Conservation (phyloP, 2,329 filamentous ascomycete species). For the Colletotrichum sansevieriae region DNA sequence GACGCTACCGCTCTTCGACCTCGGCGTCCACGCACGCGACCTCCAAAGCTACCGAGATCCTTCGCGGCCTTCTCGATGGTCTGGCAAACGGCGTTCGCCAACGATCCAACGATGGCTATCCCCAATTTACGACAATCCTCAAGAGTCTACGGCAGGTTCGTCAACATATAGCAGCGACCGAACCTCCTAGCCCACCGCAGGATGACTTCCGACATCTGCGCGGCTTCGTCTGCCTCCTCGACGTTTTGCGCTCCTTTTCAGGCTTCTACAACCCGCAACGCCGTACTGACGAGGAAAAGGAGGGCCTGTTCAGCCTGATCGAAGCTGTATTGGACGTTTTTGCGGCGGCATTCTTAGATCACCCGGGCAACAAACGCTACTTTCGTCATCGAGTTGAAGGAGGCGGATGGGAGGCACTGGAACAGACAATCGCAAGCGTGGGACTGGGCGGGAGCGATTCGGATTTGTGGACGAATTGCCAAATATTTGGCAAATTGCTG, state of each 20-base stretch:
- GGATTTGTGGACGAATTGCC: conserved; percentile 76
- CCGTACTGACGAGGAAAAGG: conserved; percentile 72
- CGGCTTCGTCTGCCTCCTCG: conserved; percentile 82
- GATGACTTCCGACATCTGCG: conserved; percentile 86
- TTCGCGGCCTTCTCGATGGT: conserved; percentile 66
- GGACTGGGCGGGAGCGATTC: conserved; percentile 74
- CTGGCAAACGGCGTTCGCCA: conserved; percentile 53
- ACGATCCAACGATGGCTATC: conserved; percentile 57
- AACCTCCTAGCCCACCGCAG: conserved; percentile 67
- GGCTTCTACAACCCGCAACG: conserved; percentile 81
- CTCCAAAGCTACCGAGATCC: conserved; percentile 72
- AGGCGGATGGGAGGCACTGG: conserved; percentile 83
- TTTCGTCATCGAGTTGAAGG: conserved; percentile 82
- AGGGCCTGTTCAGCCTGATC: conserved; percentile 75
- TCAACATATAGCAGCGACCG: conserved; percentile 67
- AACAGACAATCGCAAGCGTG: conserved; percentile 78
- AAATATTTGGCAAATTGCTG: conserved; percentile 86
- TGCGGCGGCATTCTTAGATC: conserved; percentile 79
- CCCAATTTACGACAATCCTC: conserved; percentile 62
- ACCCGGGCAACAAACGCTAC: conserved; percentile 89
- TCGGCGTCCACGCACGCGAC: conserved; percentile 68
- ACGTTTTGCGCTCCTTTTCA: conserved; percentile 77
- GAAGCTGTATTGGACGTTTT: conserved; percentile 80
- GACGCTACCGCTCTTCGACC: conserved; percentile 75
- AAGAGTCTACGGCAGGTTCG: conserved; percentile 74